Percentiles rank a stretch among this genome's conserved stretches.
Evolutionary conservation across 2,329 filamentous ascomycete genomes (phyloP).

Genomic region (Cordyceps sp.): DNA sequence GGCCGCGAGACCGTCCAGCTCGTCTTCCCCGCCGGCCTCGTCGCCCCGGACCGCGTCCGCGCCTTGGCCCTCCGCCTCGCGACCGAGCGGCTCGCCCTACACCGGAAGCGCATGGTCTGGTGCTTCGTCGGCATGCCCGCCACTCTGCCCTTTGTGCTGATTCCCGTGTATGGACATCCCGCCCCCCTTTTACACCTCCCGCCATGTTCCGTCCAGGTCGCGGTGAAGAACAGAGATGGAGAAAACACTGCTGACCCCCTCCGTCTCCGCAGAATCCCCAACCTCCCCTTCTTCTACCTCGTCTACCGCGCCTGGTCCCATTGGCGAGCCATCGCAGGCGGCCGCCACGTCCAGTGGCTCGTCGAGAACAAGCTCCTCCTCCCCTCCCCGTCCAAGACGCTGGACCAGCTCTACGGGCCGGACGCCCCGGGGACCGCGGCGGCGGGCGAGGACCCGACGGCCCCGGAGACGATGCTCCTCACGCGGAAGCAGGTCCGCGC

Average conservation of each 20-base stretch:
- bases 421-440: slow-evolving; percentile 3
- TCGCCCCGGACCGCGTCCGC: slow-evolving; percentile 46
- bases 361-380: slow-evolving; percentile 55
- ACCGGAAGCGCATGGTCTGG: slow-evolving; percentile 62
- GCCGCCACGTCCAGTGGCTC: slow-evolving; percentile 71
- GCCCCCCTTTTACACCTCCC: neutral
- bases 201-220: no score
- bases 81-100: slow-evolving; percentile 64
- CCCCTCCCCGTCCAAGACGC: slow-evolving; percentile 44
- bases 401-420: slow-evolving; percentile 59
- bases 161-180: slow-evolving; percentile 56
- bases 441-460: no score
- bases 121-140: slow-evolving; percentile 73
- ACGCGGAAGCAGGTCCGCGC: slow-evolving; percentile 35
- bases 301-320: slow-evolving; percentile 84
- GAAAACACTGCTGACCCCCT: neutral
- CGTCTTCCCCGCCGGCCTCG: slow-evolving; percentile 55
- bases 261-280: slow-evolving; percentile 49
- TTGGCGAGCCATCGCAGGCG: slow-evolving; percentile 72
- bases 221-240: no score
- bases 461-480: slow-evolving; percentile 23
- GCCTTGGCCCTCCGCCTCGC: slow-evolving; percentile 54
- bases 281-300: slow-evolving; percentile 94
- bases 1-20: slow-evolving; percentile 53
- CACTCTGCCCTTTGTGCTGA: slow-evolving; percentile 61